Evolutionary conservation across 2,329 filamentous ascomycete species (phyloP).

Genomic region (Neonectria punicea): DNA sequence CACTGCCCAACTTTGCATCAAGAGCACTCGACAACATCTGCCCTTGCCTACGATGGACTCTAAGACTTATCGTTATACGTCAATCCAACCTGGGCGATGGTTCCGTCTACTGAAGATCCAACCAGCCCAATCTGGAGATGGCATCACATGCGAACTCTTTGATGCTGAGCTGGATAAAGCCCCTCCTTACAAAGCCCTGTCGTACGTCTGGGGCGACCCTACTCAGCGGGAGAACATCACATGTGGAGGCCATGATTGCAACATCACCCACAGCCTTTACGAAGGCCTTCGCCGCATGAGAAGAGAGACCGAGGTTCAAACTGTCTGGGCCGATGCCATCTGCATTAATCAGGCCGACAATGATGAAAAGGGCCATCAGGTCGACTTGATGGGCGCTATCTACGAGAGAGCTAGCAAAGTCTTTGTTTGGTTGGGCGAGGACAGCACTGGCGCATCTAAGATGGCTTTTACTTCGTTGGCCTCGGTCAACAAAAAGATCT

Average conservation of each 20-base stretch:
- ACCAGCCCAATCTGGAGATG: not conserved
- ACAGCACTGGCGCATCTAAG: not conserved
- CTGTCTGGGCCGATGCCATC: not conserved
- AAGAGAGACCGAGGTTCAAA: not conserved
- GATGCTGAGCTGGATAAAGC: not conserved
- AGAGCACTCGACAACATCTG: not conserved
- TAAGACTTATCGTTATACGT: not conserved
- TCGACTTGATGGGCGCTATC: not conserved
- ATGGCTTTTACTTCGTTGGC: not conserved
- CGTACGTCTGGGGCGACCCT: not conserved
- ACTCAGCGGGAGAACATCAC: not conserved
- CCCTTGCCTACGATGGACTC: not conserved
- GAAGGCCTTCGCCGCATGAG: not conserved
- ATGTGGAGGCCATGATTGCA: not conserved
- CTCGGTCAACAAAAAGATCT: not conserved
- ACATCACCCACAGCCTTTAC: not conserved
- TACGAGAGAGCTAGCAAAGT: not conserved
- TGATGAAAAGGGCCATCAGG: not conserved
- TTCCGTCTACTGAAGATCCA: not conserved
- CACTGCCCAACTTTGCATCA: not conserved
- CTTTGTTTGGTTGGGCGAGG: not conserved
- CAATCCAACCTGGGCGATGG: not conserved
- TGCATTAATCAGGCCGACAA: not conserved
- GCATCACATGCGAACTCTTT: not conserved
- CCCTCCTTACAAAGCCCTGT: not conserved